Evolutionary conservation across 495 filamentous ascomycete species (phyloP).

Genomic region (Penicillium ucsense): DNA sequence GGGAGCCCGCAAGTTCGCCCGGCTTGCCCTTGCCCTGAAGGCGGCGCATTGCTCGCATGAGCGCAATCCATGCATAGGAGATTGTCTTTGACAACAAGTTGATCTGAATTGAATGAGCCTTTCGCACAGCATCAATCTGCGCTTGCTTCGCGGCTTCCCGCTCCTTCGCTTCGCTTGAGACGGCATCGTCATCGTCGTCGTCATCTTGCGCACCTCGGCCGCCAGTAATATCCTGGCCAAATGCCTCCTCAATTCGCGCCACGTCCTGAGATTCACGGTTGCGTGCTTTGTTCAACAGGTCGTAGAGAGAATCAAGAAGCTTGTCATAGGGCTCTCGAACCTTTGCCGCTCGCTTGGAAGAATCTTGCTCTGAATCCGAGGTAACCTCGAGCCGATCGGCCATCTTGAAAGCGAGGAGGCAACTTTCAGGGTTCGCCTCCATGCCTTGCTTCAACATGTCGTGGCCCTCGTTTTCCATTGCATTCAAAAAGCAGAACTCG

Average conservation of each 20-base stretch:
- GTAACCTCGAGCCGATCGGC: constrained; percentile 74
- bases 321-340: constrained; percentile 76
- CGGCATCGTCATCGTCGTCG: constrained; percentile 60
- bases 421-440: constrained; percentile 86
- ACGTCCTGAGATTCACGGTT: constrained; percentile 62
- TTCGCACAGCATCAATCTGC: constrained; percentile 61
- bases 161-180: constrained; percentile 45
- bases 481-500: constrained; percentile 82
- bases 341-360: constrained; percentile 55
- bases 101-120: constrained; percentile 60
- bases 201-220: constrained; percentile 38
- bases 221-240: constrained; percentile 27
- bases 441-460: constrained; percentile 75
- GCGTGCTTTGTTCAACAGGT: constrained; percentile 61
- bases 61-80: constrained; percentile 86
- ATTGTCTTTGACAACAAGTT: constrained; percentile 65
- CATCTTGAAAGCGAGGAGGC: constrained; percentile 76
- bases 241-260: constrained; percentile 57
- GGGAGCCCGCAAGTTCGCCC: constrained; percentile 60
- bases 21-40: constrained; percentile 85
- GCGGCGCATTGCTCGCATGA: constrained; percentile 88
- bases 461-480: constrained; percentile 56
- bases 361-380: constrained; percentile 60
- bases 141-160: constrained; percentile 46
- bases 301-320: constrained; percentile 76